Evolutionary conservation across 1,284 basidiomycete species (phyloP).

Genomic region (Melampsora americana): DNA sequence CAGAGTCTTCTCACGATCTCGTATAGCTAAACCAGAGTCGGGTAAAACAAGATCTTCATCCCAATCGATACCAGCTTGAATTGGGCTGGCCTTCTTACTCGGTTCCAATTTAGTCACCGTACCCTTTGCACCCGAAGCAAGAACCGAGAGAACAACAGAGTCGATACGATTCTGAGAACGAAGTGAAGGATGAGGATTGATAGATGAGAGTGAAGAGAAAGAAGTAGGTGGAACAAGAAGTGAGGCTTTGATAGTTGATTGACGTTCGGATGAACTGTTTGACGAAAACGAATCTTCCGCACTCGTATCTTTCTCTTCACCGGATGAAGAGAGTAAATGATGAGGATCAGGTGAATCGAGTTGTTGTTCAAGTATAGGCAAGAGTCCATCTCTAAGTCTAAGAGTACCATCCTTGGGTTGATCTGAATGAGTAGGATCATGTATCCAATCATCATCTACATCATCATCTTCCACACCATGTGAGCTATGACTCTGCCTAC

Average conservation of each 20-base stretch:
- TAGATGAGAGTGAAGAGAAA: conserved; percentile 7
- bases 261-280: conserved; percentile 33
- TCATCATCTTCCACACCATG: conserved; percentile 4
- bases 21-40: neutral
- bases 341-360: conserved; percentile 1
- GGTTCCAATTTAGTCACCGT: conserved; percentile 42
- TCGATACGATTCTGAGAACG: conserved; percentile 27
- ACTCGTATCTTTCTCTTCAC: conserved; percentile 1
- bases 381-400: neutral
- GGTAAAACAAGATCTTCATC: conserved; percentile 41
- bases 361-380: neutral
- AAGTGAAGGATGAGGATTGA: neutral
- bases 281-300: conserved; percentile 21
- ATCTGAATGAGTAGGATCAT: neutral
- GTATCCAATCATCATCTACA: conserved; percentile 1
- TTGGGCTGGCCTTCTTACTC: conserved; percentile 18
- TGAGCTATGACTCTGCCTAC: conserved; percentile 15
- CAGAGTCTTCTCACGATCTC: conserved; percentile 1
- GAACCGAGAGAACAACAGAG: conserved; percentile 24
- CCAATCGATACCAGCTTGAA: conserved; percentile 42
- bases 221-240: conserved; percentile 18
- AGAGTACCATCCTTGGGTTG: neutral
- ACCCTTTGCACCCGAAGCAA: conserved; percentile 36
- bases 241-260: conserved; percentile 41
- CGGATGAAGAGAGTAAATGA: neutral